Percentiles rank a stretch among this genome's conserved stretches.
These are phyloP conservation scores for Solanum ossicruentum DNA, from an alignment of 257 asterid genomes.

Conservation along the genomic window DNA sequence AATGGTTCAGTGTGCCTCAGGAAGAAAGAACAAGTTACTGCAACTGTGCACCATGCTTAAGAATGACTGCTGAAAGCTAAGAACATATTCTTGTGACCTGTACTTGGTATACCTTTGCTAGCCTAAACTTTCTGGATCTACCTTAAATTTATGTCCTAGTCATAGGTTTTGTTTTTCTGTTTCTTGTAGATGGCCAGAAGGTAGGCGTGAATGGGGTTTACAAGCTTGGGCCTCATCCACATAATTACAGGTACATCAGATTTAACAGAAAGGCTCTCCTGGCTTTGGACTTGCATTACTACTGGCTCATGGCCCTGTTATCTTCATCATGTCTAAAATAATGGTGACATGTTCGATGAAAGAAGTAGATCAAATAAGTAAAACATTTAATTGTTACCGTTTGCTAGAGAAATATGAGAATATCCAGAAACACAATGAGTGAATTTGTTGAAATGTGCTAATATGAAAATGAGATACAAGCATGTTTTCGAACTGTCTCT, in stretches of 20 bases:
- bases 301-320: not conserved
- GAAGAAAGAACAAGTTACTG: not conserved
- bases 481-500: not conserved
- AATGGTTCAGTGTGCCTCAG: not conserved
- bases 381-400: not conserved
- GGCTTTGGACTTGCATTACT: not conserved
- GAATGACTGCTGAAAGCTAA: not conserved
- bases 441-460: not conserved
- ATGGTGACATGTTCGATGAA: not conserved
- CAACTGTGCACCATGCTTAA: not conserved
- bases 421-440: not conserved
- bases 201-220: not conserved
- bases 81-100: not conserved
- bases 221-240: not conserved
- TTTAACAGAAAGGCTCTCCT: not conserved
- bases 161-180: not conserved
- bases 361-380: not conserved
- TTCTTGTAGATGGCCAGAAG: not conserved
- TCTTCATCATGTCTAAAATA: not conserved
- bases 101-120: not conserved
- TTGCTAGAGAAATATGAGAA: not conserved
- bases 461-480: not conserved
- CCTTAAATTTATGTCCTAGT: not conserved
- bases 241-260: not conserved
- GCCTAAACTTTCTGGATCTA: not conserved